phyloP scores from a whole-genome alignment of 331 rosid species.

The Stylosanthes scabra region DNA sequence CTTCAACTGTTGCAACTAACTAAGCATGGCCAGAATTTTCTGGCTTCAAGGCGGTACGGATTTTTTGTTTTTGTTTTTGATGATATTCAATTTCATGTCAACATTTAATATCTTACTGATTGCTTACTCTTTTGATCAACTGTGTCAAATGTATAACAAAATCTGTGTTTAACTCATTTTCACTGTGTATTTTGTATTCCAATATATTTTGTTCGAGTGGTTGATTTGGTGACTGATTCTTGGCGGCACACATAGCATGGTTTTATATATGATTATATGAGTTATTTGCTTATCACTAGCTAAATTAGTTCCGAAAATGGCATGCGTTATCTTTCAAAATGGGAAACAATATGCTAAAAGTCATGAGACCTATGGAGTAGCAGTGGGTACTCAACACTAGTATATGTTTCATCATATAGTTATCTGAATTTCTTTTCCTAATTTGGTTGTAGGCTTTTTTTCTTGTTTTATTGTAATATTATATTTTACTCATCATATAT shows the following conservation, averaged over 20 bases:
- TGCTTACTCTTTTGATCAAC: slow-evolving; percentile 27
- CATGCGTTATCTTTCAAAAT: slow-evolving; percentile 11
- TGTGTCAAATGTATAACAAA: slow-evolving; percentile 5
- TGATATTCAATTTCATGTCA: slow-evolving; percentile 23
- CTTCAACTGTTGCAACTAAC: slow-evolving; percentile 92
- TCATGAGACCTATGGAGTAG: neutral
- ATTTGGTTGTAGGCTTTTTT: slow-evolving; percentile 23
- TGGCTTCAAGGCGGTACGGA: slow-evolving; percentile 86
- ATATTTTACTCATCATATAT: neutral
- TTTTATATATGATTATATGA: neutral
- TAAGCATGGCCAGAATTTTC: slow-evolving; percentile 70
- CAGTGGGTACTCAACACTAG: slow-evolving; percentile 1
- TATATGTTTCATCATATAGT: neutral
- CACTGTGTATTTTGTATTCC: too few relatives aligned
- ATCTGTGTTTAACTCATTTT: too few relatives aligned
- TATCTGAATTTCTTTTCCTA: slow-evolving; percentile 5
- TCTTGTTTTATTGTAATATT: slow-evolving; percentile 4
- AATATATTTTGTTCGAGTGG: too few relatives aligned
- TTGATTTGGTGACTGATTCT: too few relatives aligned
- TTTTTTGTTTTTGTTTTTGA: slow-evolving; percentile 23
- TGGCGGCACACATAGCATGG: too few relatives aligned
- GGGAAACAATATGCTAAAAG: neutral
- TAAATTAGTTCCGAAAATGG: slow-evolving; percentile 22
- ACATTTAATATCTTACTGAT: slow-evolving; percentile 21
- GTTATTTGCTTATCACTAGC: slow-evolving; percentile 20